Evolutionary conservation across 768 basidiomycete genomes (phyloP), one percentile per base, ranked within the genome.

Genomic region (Pleurotus ostreatus): DNA sequence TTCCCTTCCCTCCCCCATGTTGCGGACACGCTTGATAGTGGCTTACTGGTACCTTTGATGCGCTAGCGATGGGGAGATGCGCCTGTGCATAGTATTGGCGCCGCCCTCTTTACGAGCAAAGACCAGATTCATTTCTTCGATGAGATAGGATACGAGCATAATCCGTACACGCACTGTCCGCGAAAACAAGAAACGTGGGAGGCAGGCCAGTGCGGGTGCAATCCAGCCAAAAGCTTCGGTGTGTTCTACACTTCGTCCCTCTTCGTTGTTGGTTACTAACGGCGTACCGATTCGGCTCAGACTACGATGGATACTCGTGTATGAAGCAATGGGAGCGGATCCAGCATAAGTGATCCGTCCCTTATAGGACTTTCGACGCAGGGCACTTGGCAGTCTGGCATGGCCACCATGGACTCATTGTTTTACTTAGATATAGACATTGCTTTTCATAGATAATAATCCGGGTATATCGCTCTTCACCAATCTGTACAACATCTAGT

Each of bases 61-160:
- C 23, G 6, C 25, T 59, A 88, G 80, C 80, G 88, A 8, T 89
- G 88, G 89, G 92, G 92, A 9, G 92, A 93, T 65, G 92, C 92
- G 0, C 91, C 90, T 0, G 87, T 94, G 0, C 92, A 94, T 64
- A 87, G 84, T 37, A 89, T 94, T 54, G 92, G 83, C 2, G 91
- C 85, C 1, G 81, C 89, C 0, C 70, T 94, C 22, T 88, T 94
- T 62, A 84, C 88, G 2, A 73, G 78, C 22, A 87, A 81, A 66
- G 83, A 88, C 26, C 86, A 89, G 63, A 73, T 93, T 20, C 88
- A 93, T 66, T 94, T 88, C 66, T 94, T 94, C 72, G 62, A 70
- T 46, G 90, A 94, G 62, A 91, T 95, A 39, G 94, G 92, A 0
- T 95, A 94, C 68, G 74, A 80, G 59, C 92, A 95, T 59, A 81